Conservation (phyloP, 176 grass and related monocot species). For the Bonia amplexicaulis region DNA sequence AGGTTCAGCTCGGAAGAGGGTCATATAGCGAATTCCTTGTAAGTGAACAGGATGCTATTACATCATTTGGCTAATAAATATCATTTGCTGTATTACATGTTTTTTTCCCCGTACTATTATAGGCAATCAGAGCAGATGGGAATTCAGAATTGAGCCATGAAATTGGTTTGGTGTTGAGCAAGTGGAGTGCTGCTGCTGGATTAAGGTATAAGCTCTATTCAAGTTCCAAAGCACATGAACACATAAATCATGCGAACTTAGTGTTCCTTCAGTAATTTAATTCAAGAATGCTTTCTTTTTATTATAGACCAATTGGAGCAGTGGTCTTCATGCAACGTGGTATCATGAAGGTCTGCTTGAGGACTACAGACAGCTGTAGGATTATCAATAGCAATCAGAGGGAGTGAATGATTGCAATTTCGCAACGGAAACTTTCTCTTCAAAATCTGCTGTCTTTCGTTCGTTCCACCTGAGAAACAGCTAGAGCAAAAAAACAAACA, state of each 20-base stretch:
- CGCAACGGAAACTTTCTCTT: too few relatives aligned
- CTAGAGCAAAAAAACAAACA: too few relatives aligned
- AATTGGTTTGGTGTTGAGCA: slow-evolving; percentile 72
- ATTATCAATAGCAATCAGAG: too few relatives aligned
- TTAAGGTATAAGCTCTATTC: slow-evolving; percentile 48
- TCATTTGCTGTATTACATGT: neutral
- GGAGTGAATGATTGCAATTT: too few relatives aligned
- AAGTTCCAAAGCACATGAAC: neutral
- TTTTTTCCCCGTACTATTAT: neutral
- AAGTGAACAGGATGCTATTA: slow-evolving; percentile 10
- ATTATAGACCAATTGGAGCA: slow-evolving; percentile 72
- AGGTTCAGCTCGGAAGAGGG: slow-evolving; percentile 72
- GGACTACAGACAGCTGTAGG: slow-evolving; percentile 56
- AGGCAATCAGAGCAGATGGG: slow-evolving; percentile 82
- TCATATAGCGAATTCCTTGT: slow-evolving; percentile 78
- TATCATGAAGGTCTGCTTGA: slow-evolving; percentile 81
- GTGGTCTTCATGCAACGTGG: slow-evolving; percentile 83
- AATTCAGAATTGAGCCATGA: slow-evolving; percentile 65
- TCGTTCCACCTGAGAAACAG: too few relatives aligned
- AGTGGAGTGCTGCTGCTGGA: slow-evolving; percentile 55
- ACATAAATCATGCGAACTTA: neutral
- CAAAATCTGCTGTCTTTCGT: too few relatives aligned
- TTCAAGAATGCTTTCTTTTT: neutral
- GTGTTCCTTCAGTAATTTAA: neutral
- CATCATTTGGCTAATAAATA: neutral